Base-by-base conservation (phyloP, 1,284 basidiomycete species). In the Leccinum fuscescens region DNA sequence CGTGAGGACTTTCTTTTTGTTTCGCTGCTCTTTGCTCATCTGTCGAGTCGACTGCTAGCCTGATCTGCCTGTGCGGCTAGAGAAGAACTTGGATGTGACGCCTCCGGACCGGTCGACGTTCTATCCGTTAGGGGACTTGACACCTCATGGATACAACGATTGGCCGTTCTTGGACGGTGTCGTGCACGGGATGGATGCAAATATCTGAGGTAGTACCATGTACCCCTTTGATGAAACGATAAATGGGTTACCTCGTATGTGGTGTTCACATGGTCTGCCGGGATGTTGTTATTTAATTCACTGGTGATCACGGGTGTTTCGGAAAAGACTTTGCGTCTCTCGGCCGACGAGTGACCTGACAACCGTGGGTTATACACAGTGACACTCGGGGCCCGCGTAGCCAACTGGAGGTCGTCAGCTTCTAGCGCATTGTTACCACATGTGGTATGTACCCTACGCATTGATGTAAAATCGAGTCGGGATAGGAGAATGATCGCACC, bases 41-140 rank as follows among this genome's bases (percentile, higher is more conserved):
- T 9, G 12, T 22, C 17, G 27, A 42, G 12, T 37, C 4, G 35
- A 29, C 27, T n/a, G 11, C 12, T 7, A 78, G 74, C 81, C 81
- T 6, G 82, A 84, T 63, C 70, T 83, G 6, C 76, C 76, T 0
- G 59, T 66, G 8, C 73, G 80, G 14, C 49, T 73, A 14, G 35
- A 53, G 55, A 55, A 60, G 20, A 58, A 66, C 6, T 39, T 66
- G n/a, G 62, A 67, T 3, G 55, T 73, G 29, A 66, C 59, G 3
- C 49, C 49, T 31, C 61, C 61, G 27, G 62, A 70, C 33, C 58
- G 64, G 51, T 53, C 54, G 15, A 71, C 57, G 17, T 67, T 65
- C 58, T 73, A 71, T 48, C 11, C 51, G 9, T 6, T 20, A 3
- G 65, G 60, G 22, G 49, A 60, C 31, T 20, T 65, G 33, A 65